Base-by-base conservation (phyloP, 306 rosid species). In the Acacia melanoxylon region DNA sequence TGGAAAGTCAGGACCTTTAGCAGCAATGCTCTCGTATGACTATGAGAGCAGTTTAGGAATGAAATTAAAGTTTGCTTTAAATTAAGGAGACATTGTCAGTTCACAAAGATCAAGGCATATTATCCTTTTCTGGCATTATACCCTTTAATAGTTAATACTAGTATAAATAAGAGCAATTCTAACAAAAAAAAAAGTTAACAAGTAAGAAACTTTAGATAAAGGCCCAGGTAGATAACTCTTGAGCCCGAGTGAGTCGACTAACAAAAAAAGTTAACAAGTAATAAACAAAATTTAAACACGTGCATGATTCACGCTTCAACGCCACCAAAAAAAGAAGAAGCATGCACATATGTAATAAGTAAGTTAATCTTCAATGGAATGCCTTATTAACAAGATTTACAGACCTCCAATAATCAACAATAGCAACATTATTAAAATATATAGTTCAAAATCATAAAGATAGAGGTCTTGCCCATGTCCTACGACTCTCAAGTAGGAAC, bases 341-440 rank as follows among this genome's bases (percentile, higher is more conserved):
- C 63, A 10, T 56, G 27, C 27, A 59, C 37, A 62, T 11, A 73
- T 44, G 37, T 10, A 74, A 74, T 65, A 35, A 58, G 65, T 63
- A 72, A 65, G 31, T 31, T 66, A 62, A 68, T 65, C 40, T 46
- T 75, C 66, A n/a, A n/a, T n/a, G n/a, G n/a, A n/a, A n/a, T n/a
- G n/a, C n/a, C n/a, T n/a, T n/a, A n/a, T n/a, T n/a, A 49, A 81
- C 48, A 72, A 56, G 24, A 65, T 15, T 59, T 74, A 90, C 87
- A 79, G 56, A 94, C 94, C 94, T 91, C 97, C 84, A 59, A 25
- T 4, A n/a, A 56, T n/a, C 11, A 56, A n/a, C 63, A 20, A n/a
- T 8, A 56, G 29, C 2, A 27, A 27, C 29, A 27, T 27, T 27
- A 27, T 27, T 27, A 27, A 27, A 27, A 27, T 27, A 27, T 27